Percentiles rank a stretch among this genome's conserved stretches.
Evolutionary conservation across 176 grass and related monocot genomes (phyloP).

Genomic region (Olyra latifolia): DNA sequence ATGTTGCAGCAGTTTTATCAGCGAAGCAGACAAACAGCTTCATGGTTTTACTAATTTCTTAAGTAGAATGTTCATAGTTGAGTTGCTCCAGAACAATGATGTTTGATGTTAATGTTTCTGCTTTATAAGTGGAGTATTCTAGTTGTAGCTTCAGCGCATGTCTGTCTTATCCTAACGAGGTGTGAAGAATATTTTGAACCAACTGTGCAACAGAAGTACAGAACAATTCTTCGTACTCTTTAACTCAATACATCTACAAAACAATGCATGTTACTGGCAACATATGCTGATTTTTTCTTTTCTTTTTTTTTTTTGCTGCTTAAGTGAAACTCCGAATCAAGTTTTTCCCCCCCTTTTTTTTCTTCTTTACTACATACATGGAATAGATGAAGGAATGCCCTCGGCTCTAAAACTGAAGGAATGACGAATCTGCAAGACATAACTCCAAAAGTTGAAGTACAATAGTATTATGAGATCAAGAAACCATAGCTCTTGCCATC

Average conservation of each 20-base stretch:
- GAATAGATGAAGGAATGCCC: no score
- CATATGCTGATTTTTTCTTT: neutral
- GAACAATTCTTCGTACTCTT: neutral
- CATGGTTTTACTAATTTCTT: slow-evolving; percentile 8
- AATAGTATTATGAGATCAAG: neutral
- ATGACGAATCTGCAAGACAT: neutral
- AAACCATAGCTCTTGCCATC: slow-evolving; percentile 9
- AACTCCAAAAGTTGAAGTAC: neutral
- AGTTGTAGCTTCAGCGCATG: neutral
- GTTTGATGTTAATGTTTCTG: slow-evolving; percentile 21
- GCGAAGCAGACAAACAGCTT: slow-evolving; percentile 14
- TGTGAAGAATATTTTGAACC: neutral
- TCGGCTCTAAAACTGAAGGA: neutral
- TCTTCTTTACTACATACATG: slow-evolving; percentile 10
- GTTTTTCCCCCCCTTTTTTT: neutral
- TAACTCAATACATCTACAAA: neutral
- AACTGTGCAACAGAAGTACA: neutral
- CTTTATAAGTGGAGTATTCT: neutral
- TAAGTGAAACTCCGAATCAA: neutral
- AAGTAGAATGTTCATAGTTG: neutral
- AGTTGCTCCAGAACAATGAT: slow-evolving; percentile 1
- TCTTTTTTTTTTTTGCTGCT: neutral
- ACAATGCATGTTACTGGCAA: neutral
- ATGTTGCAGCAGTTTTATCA: slow-evolving; percentile 17
- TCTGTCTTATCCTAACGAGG: neutral